phyloP scores from a whole-genome alignment of 2,329 filamentous ascomycete genomes.

The Ascosphaera apis region DNA sequence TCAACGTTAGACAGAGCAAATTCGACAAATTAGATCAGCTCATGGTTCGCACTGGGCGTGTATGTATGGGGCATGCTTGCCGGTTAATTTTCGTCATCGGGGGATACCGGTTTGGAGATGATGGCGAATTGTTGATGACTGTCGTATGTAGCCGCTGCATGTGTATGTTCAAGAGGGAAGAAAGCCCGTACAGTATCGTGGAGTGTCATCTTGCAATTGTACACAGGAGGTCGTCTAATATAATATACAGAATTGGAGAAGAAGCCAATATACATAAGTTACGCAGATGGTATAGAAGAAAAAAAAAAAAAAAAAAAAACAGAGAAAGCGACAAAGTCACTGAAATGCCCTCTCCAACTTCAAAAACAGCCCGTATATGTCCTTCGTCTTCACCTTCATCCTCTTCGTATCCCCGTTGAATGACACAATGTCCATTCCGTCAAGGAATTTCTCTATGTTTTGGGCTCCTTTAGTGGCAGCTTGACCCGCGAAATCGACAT shows the following conservation, averaged over 20 bases:
- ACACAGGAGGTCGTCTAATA: neutral
- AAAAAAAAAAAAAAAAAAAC: neutral
- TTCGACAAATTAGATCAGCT: too few relatives aligned
- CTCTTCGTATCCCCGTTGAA: conserved; percentile 3
- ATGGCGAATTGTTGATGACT: too few relatives aligned
- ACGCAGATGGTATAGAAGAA: neutral
- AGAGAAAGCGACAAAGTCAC: conserved; percentile 6
- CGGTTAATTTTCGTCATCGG: too few relatives aligned
- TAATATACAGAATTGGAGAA: neutral
- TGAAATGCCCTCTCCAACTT: conserved; percentile 17
- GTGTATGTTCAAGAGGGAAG: too few relatives aligned
- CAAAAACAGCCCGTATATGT: conserved; percentile 16
- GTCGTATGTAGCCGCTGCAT: too few relatives aligned
- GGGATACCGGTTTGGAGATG: too few relatives aligned
- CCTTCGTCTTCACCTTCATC: conserved; percentile 15
- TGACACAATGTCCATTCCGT: conserved; percentile 4
- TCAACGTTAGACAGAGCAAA: too few relatives aligned
- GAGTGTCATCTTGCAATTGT: neutral
- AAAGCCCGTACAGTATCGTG: neutral
- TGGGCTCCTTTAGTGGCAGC: conserved; percentile 18
- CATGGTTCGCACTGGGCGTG: too few relatives aligned
- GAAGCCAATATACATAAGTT: neutral
- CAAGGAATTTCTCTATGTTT: conserved; percentile 9
- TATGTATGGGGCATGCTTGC: too few relatives aligned
- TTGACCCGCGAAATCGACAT: conserved; percentile 19